Percentiles rank a stretch among this genome's conserved stretches.
phyloP scores from a whole-genome alignment of 805 yeast species.

The Wickerhamiella sorbophila region DNA sequence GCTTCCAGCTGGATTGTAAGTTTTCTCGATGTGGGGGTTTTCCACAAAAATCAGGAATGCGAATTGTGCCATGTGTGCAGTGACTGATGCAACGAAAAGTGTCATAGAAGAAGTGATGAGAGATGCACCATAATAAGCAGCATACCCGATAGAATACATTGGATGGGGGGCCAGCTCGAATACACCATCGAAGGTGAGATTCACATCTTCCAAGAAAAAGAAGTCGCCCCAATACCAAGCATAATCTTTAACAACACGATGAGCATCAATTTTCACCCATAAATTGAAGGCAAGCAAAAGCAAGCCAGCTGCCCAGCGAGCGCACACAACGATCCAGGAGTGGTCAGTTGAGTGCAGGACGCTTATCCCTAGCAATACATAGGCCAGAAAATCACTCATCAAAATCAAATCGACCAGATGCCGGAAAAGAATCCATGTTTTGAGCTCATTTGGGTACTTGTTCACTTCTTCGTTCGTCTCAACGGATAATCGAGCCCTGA shows the following conservation, averaged over 20 bases:
- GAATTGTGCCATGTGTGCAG: slow-evolving; percentile 69
- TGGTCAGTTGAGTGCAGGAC: slow-evolving; percentile 9
- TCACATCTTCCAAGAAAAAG: slow-evolving; percentile 59
- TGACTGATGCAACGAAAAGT: slow-evolving; percentile 50
- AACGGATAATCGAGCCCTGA: slow-evolving; percentile 33
- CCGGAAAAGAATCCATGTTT: slow-evolving; percentile 69
- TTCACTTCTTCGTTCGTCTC: slow-evolving; percentile 26
- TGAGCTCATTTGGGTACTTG: slow-evolving; percentile 52
- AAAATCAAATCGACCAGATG: slow-evolving; percentile 67
- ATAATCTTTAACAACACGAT: slow-evolving; percentile 72
- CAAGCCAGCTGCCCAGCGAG: slow-evolving; percentile 45
- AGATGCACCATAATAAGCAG: slow-evolving; percentile 77
- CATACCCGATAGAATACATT: slow-evolving; percentile 80
- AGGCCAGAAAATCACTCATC: slow-evolving; percentile 73
- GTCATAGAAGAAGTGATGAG: slow-evolving; percentile 60
- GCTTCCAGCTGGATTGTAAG: slow-evolving; percentile 26
- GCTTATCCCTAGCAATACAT: slow-evolving; percentile 35
- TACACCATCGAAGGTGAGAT: slow-evolving; percentile 74
- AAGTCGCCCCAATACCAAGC: slow-evolving; percentile 97
- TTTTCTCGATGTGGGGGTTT: slow-evolving; percentile 76
- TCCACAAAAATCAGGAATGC: slow-evolving; percentile 60
- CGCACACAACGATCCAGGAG: slow-evolving; percentile 32
- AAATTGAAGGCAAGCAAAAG: slow-evolving; percentile 53
- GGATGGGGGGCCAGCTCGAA: slow-evolving; percentile 87
- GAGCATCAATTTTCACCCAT: slow-evolving; percentile 81